phyloP scores from a whole-genome alignment of 768 basidiomycete genomes.

The Tricholoma terreum region DNA sequence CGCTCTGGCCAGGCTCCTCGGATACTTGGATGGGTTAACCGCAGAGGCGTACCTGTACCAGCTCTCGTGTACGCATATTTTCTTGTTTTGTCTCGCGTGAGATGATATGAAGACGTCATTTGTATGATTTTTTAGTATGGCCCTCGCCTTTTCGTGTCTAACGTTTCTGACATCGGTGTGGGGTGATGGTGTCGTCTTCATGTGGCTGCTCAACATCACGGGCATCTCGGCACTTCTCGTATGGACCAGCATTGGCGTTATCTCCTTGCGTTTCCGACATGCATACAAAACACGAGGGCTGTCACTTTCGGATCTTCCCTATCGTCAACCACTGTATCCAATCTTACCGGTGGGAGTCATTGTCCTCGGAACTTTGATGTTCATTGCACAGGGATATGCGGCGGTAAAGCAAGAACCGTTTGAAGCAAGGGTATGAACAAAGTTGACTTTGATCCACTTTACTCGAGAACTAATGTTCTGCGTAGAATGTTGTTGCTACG shows the following conservation, averaged over 20 bases:
- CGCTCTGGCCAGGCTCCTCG: slow-evolving; percentile 62
- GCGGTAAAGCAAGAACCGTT: slow-evolving; percentile 45
- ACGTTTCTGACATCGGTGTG: slow-evolving; percentile 59
- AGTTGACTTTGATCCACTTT: slow-evolving; percentile 2
- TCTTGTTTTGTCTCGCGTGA: slow-evolving; percentile 13
- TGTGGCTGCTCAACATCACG: slow-evolving; percentile 60
- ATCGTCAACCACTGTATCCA: slow-evolving; percentile 53
- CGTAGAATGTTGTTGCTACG: slow-evolving; percentile 52
- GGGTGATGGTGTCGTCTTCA: slow-evolving; percentile 53
- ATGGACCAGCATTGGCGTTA: slow-evolving; percentile 57
- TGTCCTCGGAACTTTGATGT: slow-evolving; percentile 48
- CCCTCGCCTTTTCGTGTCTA: slow-evolving; percentile 45
- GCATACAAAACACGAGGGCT: slow-evolving; percentile 56
- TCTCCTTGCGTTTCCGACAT: slow-evolving; percentile 59
- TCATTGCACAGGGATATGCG: slow-evolving; percentile 53
- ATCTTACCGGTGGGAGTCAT: slow-evolving; percentile 49
- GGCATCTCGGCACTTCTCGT: slow-evolving; percentile 67
- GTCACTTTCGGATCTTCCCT: slow-evolving; percentile 52
- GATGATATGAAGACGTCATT: slow-evolving; percentile 16
- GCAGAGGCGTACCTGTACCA: slow-evolving; percentile 60
- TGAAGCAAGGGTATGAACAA: slow-evolving; percentile 33
- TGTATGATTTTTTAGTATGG: slow-evolving; percentile 32
- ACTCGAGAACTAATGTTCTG: background rate
- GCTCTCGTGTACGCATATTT: slow-evolving; percentile 47
- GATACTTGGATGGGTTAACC: slow-evolving; percentile 62